phyloP scores from a whole-genome alignment of 2,329 filamentous ascomycete genomes.

The Zymoseptoria tritici region DNA sequence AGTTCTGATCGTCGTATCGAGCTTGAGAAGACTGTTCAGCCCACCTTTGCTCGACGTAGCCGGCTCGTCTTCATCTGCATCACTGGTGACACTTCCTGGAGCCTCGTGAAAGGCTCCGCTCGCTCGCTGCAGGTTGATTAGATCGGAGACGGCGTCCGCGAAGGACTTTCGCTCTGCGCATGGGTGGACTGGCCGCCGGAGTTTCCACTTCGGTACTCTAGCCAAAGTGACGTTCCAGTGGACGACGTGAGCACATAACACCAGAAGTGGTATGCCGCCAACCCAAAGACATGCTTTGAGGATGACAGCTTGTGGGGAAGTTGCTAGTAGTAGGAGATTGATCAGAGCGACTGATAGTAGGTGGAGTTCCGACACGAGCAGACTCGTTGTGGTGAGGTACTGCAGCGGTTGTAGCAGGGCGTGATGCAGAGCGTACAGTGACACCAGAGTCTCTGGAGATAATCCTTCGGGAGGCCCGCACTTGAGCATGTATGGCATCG shows the following conservation, averaged over 20 bases:
- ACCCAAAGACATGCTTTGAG: conserved; percentile 41
- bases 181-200: conserved; percentile 51
- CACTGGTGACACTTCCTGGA: conserved; percentile 31
- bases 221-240: conserved; percentile 79
- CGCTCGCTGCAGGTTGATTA: conserved; percentile 28
- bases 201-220: conserved; percentile 84
- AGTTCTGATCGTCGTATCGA: neutral
- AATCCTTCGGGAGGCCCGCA: conserved; percentile 10
- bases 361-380: conserved; percentile 80
- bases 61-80: conserved; percentile 41
- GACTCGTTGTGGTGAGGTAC: conserved; percentile 78
- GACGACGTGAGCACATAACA: conserved; percentile 66
- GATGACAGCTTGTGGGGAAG: conserved; percentile 49
- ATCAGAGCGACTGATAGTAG: conserved; percentile 76
- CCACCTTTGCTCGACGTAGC: conserved; percentile 7
- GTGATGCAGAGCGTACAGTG: conserved; percentile 78
- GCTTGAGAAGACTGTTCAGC: conserved; percentile 13
- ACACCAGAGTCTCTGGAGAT: conserved; percentile 51
- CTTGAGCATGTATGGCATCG: conserved; percentile 15
- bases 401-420: conserved; percentile 65
- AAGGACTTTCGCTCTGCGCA: conserved; percentile 38
- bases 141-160: conserved; percentile 34
- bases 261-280: conserved; percentile 67
- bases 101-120: conserved; percentile 19
- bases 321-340: conserved; percentile 68